A percentile compares a stretch with the other conserved stretches of the same genome.
phyloP scores from a whole-genome alignment of 2,329 filamentous ascomycete genomes.

The Colletotrichum eleusines region DNA sequence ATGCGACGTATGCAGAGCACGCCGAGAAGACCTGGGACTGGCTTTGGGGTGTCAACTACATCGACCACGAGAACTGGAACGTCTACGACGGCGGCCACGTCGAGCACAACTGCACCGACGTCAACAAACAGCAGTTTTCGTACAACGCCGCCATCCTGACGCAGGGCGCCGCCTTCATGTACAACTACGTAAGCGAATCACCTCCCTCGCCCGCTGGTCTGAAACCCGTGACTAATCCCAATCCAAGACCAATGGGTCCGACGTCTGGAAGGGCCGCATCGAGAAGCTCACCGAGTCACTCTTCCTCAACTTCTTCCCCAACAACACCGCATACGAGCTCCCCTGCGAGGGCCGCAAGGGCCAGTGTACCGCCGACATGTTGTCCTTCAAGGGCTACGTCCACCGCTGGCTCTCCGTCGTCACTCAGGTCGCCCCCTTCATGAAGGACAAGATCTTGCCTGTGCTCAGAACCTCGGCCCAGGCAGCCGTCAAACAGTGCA shows the following conservation, averaged over 20 bases:
- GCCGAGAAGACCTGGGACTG: constrained; percentile 74
- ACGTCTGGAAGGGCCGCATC: constrained; percentile 67
- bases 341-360: constrained; percentile 69
- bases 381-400: constrained; percentile 78
- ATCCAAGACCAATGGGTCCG: constrained; percentile 62
- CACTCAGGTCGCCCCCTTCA: constrained; percentile 72
- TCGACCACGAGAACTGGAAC: constrained; percentile 70
- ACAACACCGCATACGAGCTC: constrained; percentile 73
- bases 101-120: constrained; percentile 68
- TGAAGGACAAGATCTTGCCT: constrained; percentile 65
- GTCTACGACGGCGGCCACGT: constrained; percentile 75
- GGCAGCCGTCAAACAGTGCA: constrained; percentile 73
- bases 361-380: constrained; percentile 78
- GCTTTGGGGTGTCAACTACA: constrained; percentile 65
- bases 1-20: constrained; percentile 72
- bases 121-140: constrained; percentile 74
- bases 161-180: constrained; percentile 76
- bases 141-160: constrained; percentile 74
- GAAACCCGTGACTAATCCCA: neutral
- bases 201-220: neutral
- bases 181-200: constrained; percentile 69
- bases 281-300: constrained; percentile 66
- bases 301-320: constrained; percentile 65
- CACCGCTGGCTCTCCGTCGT: constrained; percentile 73
- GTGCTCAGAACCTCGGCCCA: constrained; percentile 68